Evolutionary conservation across 2,329 filamentous ascomycete genomes (phyloP).

Genomic region (Penicillium sp.): DNA sequence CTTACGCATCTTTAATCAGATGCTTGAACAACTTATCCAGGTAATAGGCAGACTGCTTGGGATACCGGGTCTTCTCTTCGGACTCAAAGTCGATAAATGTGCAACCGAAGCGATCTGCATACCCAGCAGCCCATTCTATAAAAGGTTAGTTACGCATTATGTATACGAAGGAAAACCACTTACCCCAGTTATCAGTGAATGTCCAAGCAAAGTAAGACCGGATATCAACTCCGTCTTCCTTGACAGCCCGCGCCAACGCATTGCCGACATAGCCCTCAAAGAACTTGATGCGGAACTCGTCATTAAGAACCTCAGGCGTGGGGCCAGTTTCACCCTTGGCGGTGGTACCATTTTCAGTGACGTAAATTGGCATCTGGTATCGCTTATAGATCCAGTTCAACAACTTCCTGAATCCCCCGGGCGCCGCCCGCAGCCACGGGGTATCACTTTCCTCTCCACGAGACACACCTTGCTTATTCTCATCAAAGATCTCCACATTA

Average conservation of each 20-base stretch:
- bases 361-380: slow-evolving; percentile 66
- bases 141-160: background rate
- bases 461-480: slow-evolving; percentile 58
- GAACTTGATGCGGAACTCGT: slow-evolving; percentile 68
- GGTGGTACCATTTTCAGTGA: slow-evolving; percentile 75
- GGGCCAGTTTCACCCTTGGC: slow-evolving; percentile 68
- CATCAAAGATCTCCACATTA: slow-evolving; percentile 60
- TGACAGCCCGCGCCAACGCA: slow-evolving; percentile 48
- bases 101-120: slow-evolving; percentile 69
- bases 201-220: slow-evolving; percentile 72
- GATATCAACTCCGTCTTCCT: slow-evolving; percentile 63
- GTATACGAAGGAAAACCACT: slow-evolving; percentile 20
- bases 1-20: slow-evolving; percentile 41
- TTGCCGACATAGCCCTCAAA: slow-evolving; percentile 65
- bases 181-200: slow-evolving; percentile 56
- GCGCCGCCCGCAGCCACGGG: slow-evolving; percentile 64
- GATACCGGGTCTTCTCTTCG: slow-evolving; percentile 58
- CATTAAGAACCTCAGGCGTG: slow-evolving; percentile 58
- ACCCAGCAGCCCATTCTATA: slow-evolving; percentile 69
- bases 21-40: slow-evolving; percentile 60
- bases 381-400: slow-evolving; percentile 63
- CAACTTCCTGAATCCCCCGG: slow-evolving; percentile 63
- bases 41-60: slow-evolving; percentile 68
- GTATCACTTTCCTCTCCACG: slow-evolving; percentile 72
- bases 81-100: slow-evolving; percentile 68